These are phyloP conservation scores for Solanum clarkiae DNA, from an alignment of 257 asterid genomes.

Conservation along the genomic window DNA sequence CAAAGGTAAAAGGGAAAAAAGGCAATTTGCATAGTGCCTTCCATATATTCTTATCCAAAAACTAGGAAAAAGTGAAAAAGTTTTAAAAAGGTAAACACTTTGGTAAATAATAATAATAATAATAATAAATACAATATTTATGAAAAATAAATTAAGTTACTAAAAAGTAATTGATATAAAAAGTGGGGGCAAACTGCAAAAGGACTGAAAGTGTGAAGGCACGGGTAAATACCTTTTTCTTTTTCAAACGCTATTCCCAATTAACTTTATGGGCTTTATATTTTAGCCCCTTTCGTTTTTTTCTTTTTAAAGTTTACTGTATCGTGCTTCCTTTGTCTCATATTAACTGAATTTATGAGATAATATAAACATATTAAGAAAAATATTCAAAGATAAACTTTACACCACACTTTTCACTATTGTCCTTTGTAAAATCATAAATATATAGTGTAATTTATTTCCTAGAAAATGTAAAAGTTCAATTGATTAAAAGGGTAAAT, in stretches of 20 bases:
- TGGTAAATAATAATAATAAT: not conserved
- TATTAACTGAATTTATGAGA: too few species aligned
- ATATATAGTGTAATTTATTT: too few species aligned
- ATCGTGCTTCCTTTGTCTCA: too few species aligned
- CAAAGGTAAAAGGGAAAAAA: not conserved
- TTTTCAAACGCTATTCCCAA: not conserved
- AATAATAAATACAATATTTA: not conserved
- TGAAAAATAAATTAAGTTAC: not conserved
- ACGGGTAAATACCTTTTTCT: slow-evolving; percentile 11
- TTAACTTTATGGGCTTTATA: slow-evolving; percentile 8
- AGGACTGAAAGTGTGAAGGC: not conserved
- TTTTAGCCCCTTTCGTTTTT: not conserved
- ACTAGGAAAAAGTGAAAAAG: not conserved
- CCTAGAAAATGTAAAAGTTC: too few species aligned
- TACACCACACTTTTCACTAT: too few species aligned
- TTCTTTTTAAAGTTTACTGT: not conserved
- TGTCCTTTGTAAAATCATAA: too few species aligned
- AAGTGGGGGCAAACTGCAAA: not conserved
- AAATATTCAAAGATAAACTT: too few species aligned
- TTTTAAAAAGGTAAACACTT: not conserved
- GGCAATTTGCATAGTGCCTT: not conserved
- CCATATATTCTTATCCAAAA: not conserved
- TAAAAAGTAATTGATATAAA: not conserved
- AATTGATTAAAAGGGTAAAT: too few species aligned
- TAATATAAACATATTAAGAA: too few species aligned